These are phyloP conservation scores for Erythrophleum ivorense DNA, from an alignment of 331 rosid genomes.

Conservation along the genomic window DNA sequence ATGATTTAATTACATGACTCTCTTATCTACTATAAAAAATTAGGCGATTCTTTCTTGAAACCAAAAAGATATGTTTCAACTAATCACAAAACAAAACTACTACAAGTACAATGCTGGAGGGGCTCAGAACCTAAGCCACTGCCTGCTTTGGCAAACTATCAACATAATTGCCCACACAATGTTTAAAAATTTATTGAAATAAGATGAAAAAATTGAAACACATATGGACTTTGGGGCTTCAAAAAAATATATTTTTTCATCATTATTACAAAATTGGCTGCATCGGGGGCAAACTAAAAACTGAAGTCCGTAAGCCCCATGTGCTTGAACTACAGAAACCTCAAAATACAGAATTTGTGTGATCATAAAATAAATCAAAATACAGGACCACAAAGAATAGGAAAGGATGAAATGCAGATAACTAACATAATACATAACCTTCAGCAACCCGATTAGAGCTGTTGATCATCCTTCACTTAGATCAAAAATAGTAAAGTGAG, in stretches of 20 bases:
- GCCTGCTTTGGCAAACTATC: background rate
- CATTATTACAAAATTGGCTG: slow-evolving; percentile 1
- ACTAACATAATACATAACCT: slow-evolving; percentile 4
- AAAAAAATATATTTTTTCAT: background rate
- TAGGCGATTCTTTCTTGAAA: background rate
- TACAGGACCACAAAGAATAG: background rate
- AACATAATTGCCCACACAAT: background rate
- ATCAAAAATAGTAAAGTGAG: slow-evolving; percentile 66
- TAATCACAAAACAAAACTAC: background rate
- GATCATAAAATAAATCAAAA: slow-evolving; percentile 11
- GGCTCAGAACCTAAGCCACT: background rate
- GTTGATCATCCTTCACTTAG: slow-evolving; percentile 41
- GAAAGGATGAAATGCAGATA: background rate
- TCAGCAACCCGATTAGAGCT: slow-evolving; percentile 30
- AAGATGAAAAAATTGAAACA: background rate
- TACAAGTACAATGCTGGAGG: background rate
- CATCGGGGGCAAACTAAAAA: slow-evolving; percentile 8
- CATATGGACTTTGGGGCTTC: background rate
- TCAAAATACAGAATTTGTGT: background rate
- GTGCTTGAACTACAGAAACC: background rate
- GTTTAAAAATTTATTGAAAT: background rate
- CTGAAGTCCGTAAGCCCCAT: slow-evolving; percentile 1
- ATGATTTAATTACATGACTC: no score
- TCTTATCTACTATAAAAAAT: no score
- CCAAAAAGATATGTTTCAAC: background rate